A percentile compares a stretch with the other conserved stretches of the same genome.
phyloP scores from a whole-genome alignment of 2,329 filamentous ascomycete species.

The Colletotrichum scovillei region DNA sequence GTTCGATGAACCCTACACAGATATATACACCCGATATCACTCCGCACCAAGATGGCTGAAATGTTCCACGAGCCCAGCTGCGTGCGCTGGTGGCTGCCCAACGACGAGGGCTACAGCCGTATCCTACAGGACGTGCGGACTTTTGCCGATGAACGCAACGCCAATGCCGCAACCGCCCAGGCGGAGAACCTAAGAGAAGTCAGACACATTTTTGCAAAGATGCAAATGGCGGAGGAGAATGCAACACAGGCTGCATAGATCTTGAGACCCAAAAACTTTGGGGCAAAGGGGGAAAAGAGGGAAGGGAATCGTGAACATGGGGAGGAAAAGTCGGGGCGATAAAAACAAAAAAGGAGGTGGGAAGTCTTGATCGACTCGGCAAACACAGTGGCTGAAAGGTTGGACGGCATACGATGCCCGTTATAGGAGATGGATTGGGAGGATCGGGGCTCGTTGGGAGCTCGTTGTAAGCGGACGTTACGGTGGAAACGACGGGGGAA shows the following conservation, averaged over 20 bases:
- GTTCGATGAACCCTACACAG: constrained; percentile 57
- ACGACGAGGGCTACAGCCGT: constrained; percentile 79
- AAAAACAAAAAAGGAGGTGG: neutral
- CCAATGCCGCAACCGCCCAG: constrained; percentile 66
- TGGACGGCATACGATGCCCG: neutral
- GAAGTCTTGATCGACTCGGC: neutral
- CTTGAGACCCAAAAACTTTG: neutral
- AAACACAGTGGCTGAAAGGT: neutral
- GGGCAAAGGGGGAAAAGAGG: too few species aligned
- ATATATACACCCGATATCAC: constrained; percentile 82
- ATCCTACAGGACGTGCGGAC: constrained; percentile 81
- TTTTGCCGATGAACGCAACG: constrained; percentile 83
- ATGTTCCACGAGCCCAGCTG: constrained; percentile 79
- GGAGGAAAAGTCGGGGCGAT: too few species aligned
- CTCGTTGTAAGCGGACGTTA: neutral
- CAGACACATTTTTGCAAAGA: constrained; percentile 76
- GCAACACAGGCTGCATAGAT: neutral
- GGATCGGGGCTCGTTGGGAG: too few species aligned
- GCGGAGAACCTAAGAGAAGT: constrained; percentile 79
- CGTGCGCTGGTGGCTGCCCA: constrained; percentile 88
- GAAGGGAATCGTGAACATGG: neutral
- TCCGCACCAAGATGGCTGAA: constrained; percentile 80
- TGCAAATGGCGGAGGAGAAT: constrained; percentile 49
- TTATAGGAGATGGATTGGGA: neutral
- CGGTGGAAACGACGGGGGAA: neutral